Evolutionary conservation across 208 protist species (phyloP).

Genomic region (Trypanosoma boissoni): DNA sequence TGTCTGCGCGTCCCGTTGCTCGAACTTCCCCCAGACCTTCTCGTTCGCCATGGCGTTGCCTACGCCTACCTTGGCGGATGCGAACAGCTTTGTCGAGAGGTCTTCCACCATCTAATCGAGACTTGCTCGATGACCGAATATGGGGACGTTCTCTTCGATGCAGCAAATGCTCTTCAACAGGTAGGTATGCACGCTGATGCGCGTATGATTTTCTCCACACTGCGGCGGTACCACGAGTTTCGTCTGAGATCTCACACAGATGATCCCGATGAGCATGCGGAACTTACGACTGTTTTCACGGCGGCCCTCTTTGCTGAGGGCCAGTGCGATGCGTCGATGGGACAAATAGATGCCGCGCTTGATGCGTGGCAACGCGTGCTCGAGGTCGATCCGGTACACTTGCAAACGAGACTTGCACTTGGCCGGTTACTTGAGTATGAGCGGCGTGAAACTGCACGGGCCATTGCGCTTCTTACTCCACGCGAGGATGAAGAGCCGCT

Average conservation of each 20-base stretch:
- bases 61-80: conserved; percentile 71
- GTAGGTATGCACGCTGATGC: conserved; percentile 69
- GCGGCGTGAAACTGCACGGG: conserved; percentile 38
- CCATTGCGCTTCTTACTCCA: conserved; percentile 63
- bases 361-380: conserved; percentile 33
- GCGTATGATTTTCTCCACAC: conserved; percentile 51
- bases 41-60: conserved; percentile 76
- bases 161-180: conserved; percentile 66
- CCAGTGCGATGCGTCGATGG: conserved; percentile 51
- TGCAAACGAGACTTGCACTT: conserved; percentile 72
- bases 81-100: conserved; percentile 61
- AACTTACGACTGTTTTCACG: conserved; percentile 59
- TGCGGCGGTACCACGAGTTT: conserved; percentile 71
- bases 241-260: conserved; percentile 19
- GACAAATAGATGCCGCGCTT: conserved; percentile 29
- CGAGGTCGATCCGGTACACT: conserved; percentile 55
- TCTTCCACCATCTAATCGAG: conserved; percentile 77
- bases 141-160: conserved; percentile 81
- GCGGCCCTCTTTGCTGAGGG: conserved; percentile 59
- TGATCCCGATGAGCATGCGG: conserved; percentile 10
- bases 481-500: conserved; percentile 58
- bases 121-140: conserved; percentile 82
- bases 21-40: conserved; percentile 80
- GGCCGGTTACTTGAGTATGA: conserved; percentile 71
- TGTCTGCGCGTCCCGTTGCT: conserved; percentile 61